Evolutionary conservation across 208 protist species (phyloP).

Genomic region (Balamuthia mandrillaris): DNA sequence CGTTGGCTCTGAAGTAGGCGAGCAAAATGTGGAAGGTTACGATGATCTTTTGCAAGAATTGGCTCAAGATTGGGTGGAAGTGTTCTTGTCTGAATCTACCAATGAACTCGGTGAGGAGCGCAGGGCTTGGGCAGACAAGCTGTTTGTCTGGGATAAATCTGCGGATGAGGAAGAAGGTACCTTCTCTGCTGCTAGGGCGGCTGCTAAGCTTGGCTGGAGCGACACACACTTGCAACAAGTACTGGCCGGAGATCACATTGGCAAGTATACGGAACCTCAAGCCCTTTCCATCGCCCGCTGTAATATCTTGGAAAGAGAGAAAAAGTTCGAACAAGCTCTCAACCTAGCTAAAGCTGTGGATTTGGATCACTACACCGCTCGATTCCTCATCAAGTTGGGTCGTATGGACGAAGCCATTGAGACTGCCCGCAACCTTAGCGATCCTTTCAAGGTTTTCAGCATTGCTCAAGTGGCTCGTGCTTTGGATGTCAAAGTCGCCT

Average conservation of each 20-base stretch:
- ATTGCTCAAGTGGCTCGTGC: neutral
- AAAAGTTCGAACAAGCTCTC: neutral
- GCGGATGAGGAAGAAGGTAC: no score
- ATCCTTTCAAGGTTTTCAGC: neutral
- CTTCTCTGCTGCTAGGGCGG: no score
- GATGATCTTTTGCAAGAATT: no score
- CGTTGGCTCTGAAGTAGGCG: no score
- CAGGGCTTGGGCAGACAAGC: no score
- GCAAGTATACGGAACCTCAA: neutral
- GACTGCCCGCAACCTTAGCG: neutral
- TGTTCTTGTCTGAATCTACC: no score
- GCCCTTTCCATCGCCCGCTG: neutral
- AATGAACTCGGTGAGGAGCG: no score
- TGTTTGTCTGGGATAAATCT: no score
- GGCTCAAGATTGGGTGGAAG: no score
- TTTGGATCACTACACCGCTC: neutral
- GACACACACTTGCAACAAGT: neutral
- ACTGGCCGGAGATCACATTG: neutral
- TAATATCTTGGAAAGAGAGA: neutral
- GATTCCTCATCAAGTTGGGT: neutral
- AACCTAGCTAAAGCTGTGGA: neutral
- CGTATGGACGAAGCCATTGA: neutral
- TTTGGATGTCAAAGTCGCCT: no score
- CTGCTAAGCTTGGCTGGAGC: no score
- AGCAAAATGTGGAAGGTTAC: no score